Evolutionary conservation across 106 monocot genomes (phyloP), one percentile per base, ranked within the genome.

Genomic region (Hemerocallis citrina): DNA sequence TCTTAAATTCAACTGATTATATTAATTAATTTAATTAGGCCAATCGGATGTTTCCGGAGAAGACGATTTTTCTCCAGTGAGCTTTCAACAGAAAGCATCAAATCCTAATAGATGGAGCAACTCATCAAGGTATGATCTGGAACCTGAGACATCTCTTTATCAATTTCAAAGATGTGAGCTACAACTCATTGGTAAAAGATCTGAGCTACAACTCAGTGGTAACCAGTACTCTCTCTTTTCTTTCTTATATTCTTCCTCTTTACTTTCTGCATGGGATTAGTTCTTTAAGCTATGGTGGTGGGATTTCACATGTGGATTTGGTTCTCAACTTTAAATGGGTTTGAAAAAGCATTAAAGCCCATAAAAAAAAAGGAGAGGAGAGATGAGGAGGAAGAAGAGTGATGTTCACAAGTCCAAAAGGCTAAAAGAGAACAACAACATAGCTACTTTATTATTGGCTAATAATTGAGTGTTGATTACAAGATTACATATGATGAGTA

Each of bases 11-110:
- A n/a, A n/a, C n/a, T n/a, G n/a, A n/a, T n/a, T n/a, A n/a, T n/a
- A n/a, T 22, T 1, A 21, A 33, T n/a, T 56, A 27, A 4, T 5
- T 35, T 7, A 36, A 50, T 64, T 4, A 37, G 74, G 71, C 41
- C 80, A 78, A 66, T 79, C 87, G 7, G 82, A 82, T 16, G 78
- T 72, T 28, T 82, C 81, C 15, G 82, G 81, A 0, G 87, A 82
- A 30, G 87, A 87, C 15, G 82, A 82, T 56, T 59, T 72, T 49
- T 33, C 45, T n/a, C 64, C 57, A 1, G 24, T 13, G 5, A 20
- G 24, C 24, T 63, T 68, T 70, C 14, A 49, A n/a, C n/a, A n/a
- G n/a, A n/a, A n/a, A n/a, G n/a, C n/a, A n/a, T n/a, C n/a, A n/a
- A 44, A 35, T 15, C 36, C 28, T 50, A 63, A 52, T 23, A 77